Conservation (phyloP, 192 early-diverging fungal species). For the Chytriomyces sp. region DNA sequence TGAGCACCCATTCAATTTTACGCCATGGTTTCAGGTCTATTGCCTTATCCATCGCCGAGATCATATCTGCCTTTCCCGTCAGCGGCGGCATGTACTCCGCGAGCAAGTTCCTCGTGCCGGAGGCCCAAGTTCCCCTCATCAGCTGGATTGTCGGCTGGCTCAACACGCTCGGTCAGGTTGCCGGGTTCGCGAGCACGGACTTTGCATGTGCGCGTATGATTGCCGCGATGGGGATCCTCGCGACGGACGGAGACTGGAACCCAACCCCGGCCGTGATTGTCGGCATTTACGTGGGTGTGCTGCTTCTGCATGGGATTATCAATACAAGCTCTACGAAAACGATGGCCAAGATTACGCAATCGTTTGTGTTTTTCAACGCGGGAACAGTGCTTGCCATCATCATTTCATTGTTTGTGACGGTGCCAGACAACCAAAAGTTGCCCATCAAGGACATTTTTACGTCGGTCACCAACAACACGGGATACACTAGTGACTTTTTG, state of each 20-base stretch:
- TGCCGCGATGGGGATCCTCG: conserved; percentile 9
- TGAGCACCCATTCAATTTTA: background rate
- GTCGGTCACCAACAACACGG: conserved; percentile 13
- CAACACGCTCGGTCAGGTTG: conserved; percentile 25
- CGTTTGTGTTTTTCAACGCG: conserved; percentile 23
- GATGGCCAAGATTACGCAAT: conserved; percentile 15
- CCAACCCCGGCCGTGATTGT: conserved; percentile 9
- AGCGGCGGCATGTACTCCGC: conserved; percentile 16
- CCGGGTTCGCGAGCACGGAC: conserved; percentile 20
- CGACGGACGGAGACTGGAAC: conserved; percentile 7
- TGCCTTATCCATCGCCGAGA: conserved; percentile 25
- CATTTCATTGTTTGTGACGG: conserved; percentile 41
- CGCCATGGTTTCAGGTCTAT: background rate
- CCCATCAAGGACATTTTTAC: conserved; percentile 8
- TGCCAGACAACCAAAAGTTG: conserved; percentile 22
- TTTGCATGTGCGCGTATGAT: conserved; percentile 27
- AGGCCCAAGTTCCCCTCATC: conserved; percentile 13
- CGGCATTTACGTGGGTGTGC: conserved; percentile 11
- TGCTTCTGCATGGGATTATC: conserved; percentile 23
- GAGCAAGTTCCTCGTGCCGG: conserved; percentile 9
- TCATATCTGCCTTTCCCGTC: conserved; percentile 24
- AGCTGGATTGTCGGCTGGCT: conserved; percentile 20
- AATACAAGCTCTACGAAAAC: conserved; percentile 1
- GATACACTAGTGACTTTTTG: conserved; percentile 1
- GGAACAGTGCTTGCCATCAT: conserved; percentile 42